Percentiles rank a stretch among this genome's conserved stretches.
These are phyloP conservation scores for Fusarium redolens DNA, from an alignment of 2,329 filamentous ascomycete species.

Conservation along the genomic window DNA sequence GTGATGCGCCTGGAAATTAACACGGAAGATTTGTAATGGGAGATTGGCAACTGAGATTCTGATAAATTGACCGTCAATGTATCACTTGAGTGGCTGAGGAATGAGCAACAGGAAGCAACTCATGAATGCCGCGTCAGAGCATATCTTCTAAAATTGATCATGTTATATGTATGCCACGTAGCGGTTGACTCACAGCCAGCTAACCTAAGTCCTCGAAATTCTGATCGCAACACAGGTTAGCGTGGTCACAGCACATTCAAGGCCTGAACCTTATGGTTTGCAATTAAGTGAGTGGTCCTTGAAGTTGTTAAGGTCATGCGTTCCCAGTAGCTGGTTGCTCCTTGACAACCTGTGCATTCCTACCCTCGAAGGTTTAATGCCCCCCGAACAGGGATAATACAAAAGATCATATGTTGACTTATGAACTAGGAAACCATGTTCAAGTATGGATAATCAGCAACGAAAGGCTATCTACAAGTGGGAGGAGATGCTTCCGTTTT, in stretches of 20 bases:
- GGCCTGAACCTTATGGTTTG: not conserved
- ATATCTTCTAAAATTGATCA: not conserved
- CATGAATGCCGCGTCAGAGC: not conserved
- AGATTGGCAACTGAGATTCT: not conserved
- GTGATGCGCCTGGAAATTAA: slow-evolving; percentile 39
- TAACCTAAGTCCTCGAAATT: not conserved
- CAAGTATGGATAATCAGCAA: not conserved
- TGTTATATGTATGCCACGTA: slow-evolving; percentile 1
- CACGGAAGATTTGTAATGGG: slow-evolving; percentile 19
- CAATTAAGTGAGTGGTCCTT: not conserved
- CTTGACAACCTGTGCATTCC: not conserved
- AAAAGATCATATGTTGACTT: not conserved
- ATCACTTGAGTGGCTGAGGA: not conserved
- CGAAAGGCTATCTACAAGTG: not conserved
- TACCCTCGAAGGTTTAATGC: not conserved
- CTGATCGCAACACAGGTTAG: slow-evolving; percentile 5
- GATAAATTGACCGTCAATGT: not conserved
- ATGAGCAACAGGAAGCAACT: not conserved
- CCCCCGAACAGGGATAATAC: not conserved
- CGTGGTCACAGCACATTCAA: not conserved
- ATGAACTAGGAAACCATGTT: not conserved
- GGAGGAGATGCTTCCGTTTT: not conserved
- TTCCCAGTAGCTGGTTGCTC: not conserved
- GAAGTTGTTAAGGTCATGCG: not conserved
- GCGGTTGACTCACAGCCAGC: not conserved